These are phyloP conservation scores for Leccinum longicurvipes DNA, from an alignment of 768 basidiomycete genomes.

Conservation along the genomic window DNA sequence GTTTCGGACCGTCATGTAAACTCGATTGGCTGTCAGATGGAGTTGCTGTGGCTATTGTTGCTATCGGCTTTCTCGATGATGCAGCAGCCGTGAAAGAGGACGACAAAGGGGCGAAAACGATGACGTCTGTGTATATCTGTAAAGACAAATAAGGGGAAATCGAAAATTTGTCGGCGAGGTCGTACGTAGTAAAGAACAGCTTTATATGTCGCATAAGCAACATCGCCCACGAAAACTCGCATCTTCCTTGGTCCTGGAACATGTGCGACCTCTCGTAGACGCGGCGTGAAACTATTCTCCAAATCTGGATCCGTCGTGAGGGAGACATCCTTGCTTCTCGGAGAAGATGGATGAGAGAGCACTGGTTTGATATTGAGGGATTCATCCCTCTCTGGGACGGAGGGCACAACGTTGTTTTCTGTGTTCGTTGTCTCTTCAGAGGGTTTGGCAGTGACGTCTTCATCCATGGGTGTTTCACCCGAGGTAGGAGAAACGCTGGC, in stretches of 20 bases:
- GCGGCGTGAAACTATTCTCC: neutral
- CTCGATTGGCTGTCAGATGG: slow-evolving; percentile 37
- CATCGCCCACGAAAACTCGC: slow-evolving; percentile 52
- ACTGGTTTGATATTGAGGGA: slow-evolving; percentile 32
- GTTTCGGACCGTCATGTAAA: slow-evolving; percentile 22
- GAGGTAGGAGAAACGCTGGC: neutral
- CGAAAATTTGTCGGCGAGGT: slow-evolving; percentile 1
- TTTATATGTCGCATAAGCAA: slow-evolving; percentile 60
- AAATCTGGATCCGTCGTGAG: slow-evolving; percentile 15
- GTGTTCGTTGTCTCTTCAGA: neutral
- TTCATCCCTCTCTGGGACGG: slow-evolving; percentile 10
- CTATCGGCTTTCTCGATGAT: slow-evolving; percentile 13
- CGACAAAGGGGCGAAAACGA: slow-evolving; percentile 80
- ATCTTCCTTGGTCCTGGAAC: slow-evolving; percentile 48
- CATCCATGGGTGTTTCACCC: slow-evolving; percentile 3
- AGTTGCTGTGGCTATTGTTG: slow-evolving; percentile 12
- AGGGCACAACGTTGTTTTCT: neutral
- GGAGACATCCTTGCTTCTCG: slow-evolving; percentile 26
- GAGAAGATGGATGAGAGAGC: slow-evolving; percentile 39
- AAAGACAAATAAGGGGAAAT: slow-evolving; percentile 1
- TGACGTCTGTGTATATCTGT: slow-evolving; percentile 81
- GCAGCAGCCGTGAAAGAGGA: slow-evolving; percentile 52
- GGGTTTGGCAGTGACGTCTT: slow-evolving; percentile 1
- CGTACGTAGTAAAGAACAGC: slow-evolving; percentile 77
- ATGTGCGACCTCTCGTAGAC: neutral